Evolutionary conservation across 768 basidiomycete species (phyloP).

Genomic region (Leccinum pellstonianum): DNA sequence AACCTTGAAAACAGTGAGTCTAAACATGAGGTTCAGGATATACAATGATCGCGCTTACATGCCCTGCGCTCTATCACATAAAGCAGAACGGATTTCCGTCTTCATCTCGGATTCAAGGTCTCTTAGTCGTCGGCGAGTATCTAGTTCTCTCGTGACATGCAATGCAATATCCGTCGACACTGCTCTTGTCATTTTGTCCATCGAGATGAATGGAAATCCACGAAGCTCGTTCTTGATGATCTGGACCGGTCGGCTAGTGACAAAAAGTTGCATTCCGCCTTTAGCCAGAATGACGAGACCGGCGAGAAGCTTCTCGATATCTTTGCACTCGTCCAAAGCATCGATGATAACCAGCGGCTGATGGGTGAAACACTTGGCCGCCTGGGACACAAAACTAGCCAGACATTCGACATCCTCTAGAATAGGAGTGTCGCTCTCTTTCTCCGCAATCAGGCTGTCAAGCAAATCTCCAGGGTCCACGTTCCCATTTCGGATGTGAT

Average conservation of each 20-base stretch:
- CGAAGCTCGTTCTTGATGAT: conserved; percentile 7
- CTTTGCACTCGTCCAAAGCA: conserved; percentile 23
- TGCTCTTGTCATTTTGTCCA: conserved; percentile 4
- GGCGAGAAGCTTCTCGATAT: conserved; percentile 7
- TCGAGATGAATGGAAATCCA: conserved; percentile 7
- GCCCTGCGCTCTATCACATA: conserved; percentile 17
- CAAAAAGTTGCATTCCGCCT: conserved; percentile 10
- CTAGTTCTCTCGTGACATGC: conserved; percentile 15
- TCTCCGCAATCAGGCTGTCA: conserved; percentile 1
- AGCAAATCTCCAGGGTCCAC: neutral
- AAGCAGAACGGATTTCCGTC: conserved; percentile 4
- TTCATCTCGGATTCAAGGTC: conserved; percentile 8
- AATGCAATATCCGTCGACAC: conserved; percentile 13
- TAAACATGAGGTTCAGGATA: neutral
- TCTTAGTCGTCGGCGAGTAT: conserved; percentile 9
- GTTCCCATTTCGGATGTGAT: neutral
- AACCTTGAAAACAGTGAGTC: conserved; percentile 13
- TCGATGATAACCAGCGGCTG: conserved; percentile 17
- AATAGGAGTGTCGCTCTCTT: neutral
- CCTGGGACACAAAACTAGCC: neutral
- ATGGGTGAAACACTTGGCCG: neutral
- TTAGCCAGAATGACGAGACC: conserved; percentile 3
- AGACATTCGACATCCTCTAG: conserved; percentile 7
- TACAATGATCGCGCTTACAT: conserved; percentile 13
- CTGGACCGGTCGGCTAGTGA: conserved; percentile 19